Evolutionary conservation across 1,139 yeast species (phyloP), one percentile per base, ranked within the genome.

Genomic region (Kodamaea sp.): DNA sequence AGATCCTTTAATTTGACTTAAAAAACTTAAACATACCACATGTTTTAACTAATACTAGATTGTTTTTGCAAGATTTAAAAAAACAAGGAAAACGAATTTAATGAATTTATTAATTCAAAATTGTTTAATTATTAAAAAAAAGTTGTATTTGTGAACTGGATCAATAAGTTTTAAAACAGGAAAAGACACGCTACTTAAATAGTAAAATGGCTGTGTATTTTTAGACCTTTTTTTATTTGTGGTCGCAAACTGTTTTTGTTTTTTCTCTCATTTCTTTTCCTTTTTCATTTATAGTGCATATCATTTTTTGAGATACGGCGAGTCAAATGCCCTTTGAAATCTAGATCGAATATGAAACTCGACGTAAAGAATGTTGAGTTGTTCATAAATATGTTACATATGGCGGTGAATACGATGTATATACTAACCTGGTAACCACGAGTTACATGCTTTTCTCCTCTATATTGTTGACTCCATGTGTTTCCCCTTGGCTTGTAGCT

Each of bases 151-250:
- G 4, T 9, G 20, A 9, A 29, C 8, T 29, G 20, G 23, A 29
- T 11, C 28, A 23, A 26, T 31, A 32, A 12, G 5, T 23, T 24
- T n/a, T 22, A 15, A 8, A 9, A 20, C 20, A 24, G 30, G 40
- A 33, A 37, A 39, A 35, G 22, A n/a, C 36, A 28, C 35, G 33
- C 25, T 35, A 35, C 29, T 39, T 39, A 34, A 15, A 37, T 33
- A 37, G 12, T 33, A 29, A 25, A 25, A 22, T 8, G 29, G 38
- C 24, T 8, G 29, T 29, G 37, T 35, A 39, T 29, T 26, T 31
- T 35, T 31, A 26, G 33, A 24, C 28, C 22, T 27, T 25, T 31
- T 31, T 26, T 9, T 10, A 26, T 26, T 26, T 26, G n/a, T 26
- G 28, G 10, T 9, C 10, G 10, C 28, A 26, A 7, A 20, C 10